Evolutionary conservation across 805 yeast genomes (phyloP).

Genomic region (Myxozyma vanderwaltii): DNA sequence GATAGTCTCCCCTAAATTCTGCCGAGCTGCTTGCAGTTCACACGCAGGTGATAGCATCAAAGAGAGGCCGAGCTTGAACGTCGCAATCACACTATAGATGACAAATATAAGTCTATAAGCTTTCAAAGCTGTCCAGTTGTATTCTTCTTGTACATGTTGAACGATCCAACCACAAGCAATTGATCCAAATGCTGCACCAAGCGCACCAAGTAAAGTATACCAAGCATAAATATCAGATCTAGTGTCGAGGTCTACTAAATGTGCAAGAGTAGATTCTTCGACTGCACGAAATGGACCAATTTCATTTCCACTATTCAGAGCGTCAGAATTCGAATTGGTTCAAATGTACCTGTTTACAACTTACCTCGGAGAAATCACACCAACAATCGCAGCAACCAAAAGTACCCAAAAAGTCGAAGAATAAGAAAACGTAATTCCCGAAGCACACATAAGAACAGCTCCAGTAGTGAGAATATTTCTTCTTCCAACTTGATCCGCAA

Average conservation of each 20-base stretch:
- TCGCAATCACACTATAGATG: conserved; percentile 33
- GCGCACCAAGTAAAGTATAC: conserved; percentile 55
- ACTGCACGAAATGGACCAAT: conserved; percentile 61
- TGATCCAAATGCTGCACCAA: conserved; percentile 73
- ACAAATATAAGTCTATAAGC: conserved; percentile 26
- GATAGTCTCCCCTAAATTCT: not conserved
- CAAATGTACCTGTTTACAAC: not conserved
- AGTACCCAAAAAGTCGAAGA: conserved; percentile 44
- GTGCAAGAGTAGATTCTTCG: conserved; percentile 58
- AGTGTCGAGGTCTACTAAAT: conserved; percentile 47
- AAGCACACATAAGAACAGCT: conserved; percentile 47
- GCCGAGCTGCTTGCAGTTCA: conserved; percentile 46
- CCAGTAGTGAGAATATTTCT: conserved; percentile 47
- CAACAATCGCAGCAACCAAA: conserved; percentile 48
- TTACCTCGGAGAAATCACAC: conserved; percentile 53
- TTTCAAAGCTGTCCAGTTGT: conserved; percentile 14
- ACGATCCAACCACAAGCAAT: conserved; percentile 67
- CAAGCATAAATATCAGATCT: conserved; percentile 61
- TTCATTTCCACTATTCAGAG: conserved; percentile 53
- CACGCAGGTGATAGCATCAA: conserved; percentile 54
- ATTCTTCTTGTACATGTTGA: conserved; percentile 53
- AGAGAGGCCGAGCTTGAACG: conserved; percentile 54
- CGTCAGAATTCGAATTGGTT: not conserved
- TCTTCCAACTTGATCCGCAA: conserved; percentile 54
- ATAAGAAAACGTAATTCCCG: conserved; percentile 49